Base-by-base conservation (phyloP, 2,329 filamentous ascomycete species). In the Botryotinia convoluta region DNA sequence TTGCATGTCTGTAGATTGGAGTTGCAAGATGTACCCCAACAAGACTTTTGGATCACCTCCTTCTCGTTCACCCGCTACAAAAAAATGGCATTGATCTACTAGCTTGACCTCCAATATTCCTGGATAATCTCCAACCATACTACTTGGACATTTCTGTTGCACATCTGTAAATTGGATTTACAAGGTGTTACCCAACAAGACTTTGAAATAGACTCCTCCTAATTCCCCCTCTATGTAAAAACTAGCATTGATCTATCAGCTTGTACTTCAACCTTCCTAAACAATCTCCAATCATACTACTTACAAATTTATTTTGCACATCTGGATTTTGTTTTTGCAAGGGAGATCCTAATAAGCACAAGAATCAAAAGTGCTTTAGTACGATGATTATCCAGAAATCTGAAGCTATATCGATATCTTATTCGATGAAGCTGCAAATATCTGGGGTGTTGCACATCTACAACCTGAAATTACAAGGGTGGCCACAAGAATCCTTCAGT, bases 181-280 rank as follows among this genome's bases (percentile, higher is more conserved):
- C 5, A 16, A 54, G 5, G 26, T 0, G 4, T 1, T 7, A 2
- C 42, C 42, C 3, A 7, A 44, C 0, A 7, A 44, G 16, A 7
- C 16, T 44, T 44, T 20, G 4, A 18, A 1, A 44, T 42, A 44
- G 6, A 1, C 42, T 44, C 42, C 16, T 44, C 42, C 16, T 44
- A 20, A 6, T 18, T 20, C 42, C 18, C 6, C 5, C 1, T 1
- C 0, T 1, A 3, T 20, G 1, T 1, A 7, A 8, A 4, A 20
- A 8, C 42, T 20, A 0, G 6, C 16, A 26, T 4, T n/a, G 7
- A 51, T 51, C 26, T 51, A n/a, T 4, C 6, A 5, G 9, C 22
- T 12, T 51, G 9, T 6, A 26, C 48, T n/a, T 26, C 3, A 0
- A n/a, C 14, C 4, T n/a, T 51, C 9, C 26, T 51, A 10, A 4